Base-by-base conservation (phyloP, 331 rosid species). In the Stylosanthes scabra region DNA sequence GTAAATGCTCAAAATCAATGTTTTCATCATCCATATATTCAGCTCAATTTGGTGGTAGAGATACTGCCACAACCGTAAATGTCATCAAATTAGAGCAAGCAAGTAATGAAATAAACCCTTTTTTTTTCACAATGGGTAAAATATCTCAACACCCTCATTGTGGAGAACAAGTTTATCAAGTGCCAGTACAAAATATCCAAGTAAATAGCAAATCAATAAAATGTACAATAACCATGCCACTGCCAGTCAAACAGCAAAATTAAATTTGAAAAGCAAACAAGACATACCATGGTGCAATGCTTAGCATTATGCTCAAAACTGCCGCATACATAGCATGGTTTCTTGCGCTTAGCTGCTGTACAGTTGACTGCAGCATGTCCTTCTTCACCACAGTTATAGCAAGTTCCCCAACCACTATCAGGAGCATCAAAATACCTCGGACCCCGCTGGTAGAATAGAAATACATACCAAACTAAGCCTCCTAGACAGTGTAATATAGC, bases 341-440 rank as follows among this genome's bases (percentile, higher is more conserved):
- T 95, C 88, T 66, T 88, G 55, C 93, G 84, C 83, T 64, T 91
- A 2, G 66, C 92, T 40, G 73, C 77, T 0, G 87, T 83, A 83
- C 99, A 92, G 59, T 92, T 90, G 11, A 83, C 91, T 0, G 96
- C 91, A 39, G 83, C 78, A 70, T 95, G 99, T 64, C 99, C 99
- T 76, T 86, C 97, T 88, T 90, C 98, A 0, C 97, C 99, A 64
- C 97, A 90, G 37, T 87, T 90, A 83, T 63, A 95, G 88, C 96
- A 92, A 5, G 87, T 14, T 49, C 92, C 99, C 98, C 99, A 95
- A 76, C 86, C 76, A 78, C 79, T 81, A 77, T 87, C 84, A 1
- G 97, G 98, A 55, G 97, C 96, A 83, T 95, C 99, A 79, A 95
- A 95, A 79, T 95, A 95, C 83, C 99, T 92, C 10, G 98, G 97